A percentile compares a stretch with the other conserved stretches of the same genome.
Evolutionary conservation across 768 basidiomycete genomes (phyloP).

Genomic region (Grammothele lineata): DNA sequence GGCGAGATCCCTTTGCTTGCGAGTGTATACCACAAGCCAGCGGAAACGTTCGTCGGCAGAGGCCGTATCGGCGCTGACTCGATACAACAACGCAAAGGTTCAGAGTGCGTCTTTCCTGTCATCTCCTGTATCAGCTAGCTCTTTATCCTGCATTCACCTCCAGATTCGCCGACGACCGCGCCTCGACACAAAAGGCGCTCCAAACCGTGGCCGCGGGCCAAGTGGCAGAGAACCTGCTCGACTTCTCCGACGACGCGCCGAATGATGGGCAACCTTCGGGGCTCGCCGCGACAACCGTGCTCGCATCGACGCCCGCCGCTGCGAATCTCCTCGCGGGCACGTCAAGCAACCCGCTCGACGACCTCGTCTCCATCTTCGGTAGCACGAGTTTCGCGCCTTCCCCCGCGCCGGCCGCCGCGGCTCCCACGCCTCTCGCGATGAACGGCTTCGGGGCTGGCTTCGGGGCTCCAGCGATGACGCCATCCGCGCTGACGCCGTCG

Average conservation of each 20-base stretch:
- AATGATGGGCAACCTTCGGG: constrained; percentile 61
- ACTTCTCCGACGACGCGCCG: constrained; percentile 74
- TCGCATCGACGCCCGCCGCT: constrained; percentile 68
- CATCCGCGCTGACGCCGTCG: no score
- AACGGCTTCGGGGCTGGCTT: background rate
- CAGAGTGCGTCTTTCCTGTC: constrained; percentile 43
- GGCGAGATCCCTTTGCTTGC: constrained; percentile 86
- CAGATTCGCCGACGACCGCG: constrained; percentile 64
- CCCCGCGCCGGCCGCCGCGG: constrained; percentile 13
- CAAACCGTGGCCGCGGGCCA: constrained; percentile 89
- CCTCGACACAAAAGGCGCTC: constrained; percentile 77
- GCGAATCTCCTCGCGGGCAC: constrained; percentile 73
- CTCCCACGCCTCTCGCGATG: no score
- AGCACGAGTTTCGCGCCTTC: constrained; percentile 32
- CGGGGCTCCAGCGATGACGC: background rate
- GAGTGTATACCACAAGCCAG: constrained; percentile 97
- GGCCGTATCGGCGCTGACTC: constrained; percentile 85
- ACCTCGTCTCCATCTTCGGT: constrained; percentile 91
- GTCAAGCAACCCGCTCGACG: constrained; percentile 87
- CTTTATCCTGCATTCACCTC: background rate
- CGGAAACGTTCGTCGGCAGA: constrained; percentile 90
- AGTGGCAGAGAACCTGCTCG: constrained; percentile 91
- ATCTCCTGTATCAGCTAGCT: background rate
- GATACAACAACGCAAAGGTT: constrained; percentile 59
- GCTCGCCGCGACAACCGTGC: constrained; percentile 71